A percentile compares a stretch with the other conserved stretches of the same genome.
Conservation (phyloP, 192 early-diverging fungal species). For the Rhizoclosmatium globosum region DNA sequence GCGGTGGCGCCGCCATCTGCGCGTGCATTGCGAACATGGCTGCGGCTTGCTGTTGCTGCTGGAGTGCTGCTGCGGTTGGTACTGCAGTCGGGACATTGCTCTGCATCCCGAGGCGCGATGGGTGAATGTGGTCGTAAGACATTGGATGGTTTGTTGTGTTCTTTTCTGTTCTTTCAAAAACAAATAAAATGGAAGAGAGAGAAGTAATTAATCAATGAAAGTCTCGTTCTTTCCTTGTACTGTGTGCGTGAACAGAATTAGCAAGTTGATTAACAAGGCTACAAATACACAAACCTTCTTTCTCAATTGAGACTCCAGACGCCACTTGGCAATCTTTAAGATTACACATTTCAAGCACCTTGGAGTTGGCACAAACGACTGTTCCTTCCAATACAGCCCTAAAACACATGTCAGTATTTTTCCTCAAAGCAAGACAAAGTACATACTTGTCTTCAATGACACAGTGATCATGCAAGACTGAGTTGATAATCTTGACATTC, state of each 20-base stretch:
- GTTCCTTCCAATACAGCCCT: constrained; percentile 89
- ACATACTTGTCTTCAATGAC: constrained; percentile 85
- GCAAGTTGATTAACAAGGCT: not conserved
- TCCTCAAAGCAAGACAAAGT: not conserved
- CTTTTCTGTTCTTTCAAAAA: not conserved
- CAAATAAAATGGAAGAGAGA: not conserved
- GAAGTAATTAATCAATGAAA: not conserved
- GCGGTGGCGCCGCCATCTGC: not conserved
- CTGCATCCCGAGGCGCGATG: not conserved
- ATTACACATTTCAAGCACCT: constrained; percentile 74
- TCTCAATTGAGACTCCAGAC: constrained; percentile 69
- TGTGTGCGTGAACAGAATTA: not conserved
- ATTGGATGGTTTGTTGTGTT: not conserved
- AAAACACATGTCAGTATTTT: not conserved
- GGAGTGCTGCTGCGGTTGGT: not conserved
- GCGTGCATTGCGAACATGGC: not conserved
- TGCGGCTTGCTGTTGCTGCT: not conserved
- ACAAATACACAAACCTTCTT: constrained; percentile 61
- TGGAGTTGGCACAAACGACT: constrained; percentile 83
- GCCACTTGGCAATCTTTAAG: constrained; percentile 93
- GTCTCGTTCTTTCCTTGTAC: constrained; percentile 22
- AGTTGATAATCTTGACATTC: constrained; percentile 94
- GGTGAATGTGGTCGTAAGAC: not conserved
- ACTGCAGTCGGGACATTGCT: too few relatives aligned
- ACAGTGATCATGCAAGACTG: constrained; percentile 95